Evolutionary conservation across 768 basidiomycete genomes (phyloP), one percentile per base, ranked within the genome.

Genomic region (Boletus coccyginus): DNA sequence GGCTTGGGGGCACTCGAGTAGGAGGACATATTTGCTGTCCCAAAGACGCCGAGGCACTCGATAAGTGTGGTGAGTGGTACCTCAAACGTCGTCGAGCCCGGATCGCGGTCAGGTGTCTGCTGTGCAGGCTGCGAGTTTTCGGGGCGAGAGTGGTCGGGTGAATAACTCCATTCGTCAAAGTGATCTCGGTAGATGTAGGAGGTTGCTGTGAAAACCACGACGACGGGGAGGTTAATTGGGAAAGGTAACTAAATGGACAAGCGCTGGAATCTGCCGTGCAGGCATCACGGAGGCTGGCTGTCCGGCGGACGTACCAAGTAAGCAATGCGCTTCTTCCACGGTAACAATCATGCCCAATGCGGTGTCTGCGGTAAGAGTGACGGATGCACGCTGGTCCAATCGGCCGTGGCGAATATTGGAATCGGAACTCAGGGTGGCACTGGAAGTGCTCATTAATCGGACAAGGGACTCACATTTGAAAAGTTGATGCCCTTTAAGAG

Each of bases 1-100:
- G 73, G 76, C 59, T 77, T 79, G 21, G 63, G 62, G 10, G 60
- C 64, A 46, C 51, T 63, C n/a, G 67, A 56, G 61, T 62, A 59
- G 51, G 64, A 66, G 14, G 73, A 66, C 14, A 74, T 65, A 36
- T 69, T 65, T 33, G 89, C 91, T 12, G 93, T 90, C 31, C 96
- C 95, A 64, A 95, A 98, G 53, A 98, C 87, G 64, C 96, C 95
- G 33, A 99, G 77, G 64, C 92, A 94, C 60, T 97, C 94, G 57
- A 97, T 81, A 49, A 98, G 74, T 4, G 86, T 87, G 67, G 84
- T 82, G 39, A 99, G 81, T 3, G 89, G 88, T 53, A 99, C 81
- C 70, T 95, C 92, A 64, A 98, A 90, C 0, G 83, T 79, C 3
- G 74, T 74, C 33, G 69, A 60, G 24, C 55, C 60, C 58, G 50